Evolutionary conservation across 2,329 filamentous ascomycete genomes (phyloP).

Genomic region (Paecilomyces formosus): DNA sequence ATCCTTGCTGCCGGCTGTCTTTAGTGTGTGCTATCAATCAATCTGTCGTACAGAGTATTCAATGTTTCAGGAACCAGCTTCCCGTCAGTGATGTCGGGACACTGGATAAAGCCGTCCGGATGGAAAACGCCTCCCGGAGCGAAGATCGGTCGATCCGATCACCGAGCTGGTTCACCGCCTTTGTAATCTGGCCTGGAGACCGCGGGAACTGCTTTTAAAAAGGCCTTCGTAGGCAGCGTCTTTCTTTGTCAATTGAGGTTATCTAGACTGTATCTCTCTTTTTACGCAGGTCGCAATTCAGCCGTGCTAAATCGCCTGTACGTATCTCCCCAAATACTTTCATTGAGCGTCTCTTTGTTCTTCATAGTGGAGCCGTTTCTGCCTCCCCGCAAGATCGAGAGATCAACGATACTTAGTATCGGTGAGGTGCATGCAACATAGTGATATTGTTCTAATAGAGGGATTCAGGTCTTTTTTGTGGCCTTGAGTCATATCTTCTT

Average conservation of each 20-base stretch:
- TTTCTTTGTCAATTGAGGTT: not conserved
- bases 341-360: not conserved
- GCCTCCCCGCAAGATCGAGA: not conserved
- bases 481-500: not conserved
- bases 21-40: no score
- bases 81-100: not conserved
- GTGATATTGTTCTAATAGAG: not conserved
- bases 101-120: not conserved
- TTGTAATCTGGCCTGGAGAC: not conserved
- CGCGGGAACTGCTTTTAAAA: not conserved
- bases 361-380: not conserved
- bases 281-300: not conserved
- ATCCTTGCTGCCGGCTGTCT: no score
- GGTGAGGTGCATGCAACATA: not conserved
- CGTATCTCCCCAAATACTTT: not conserved
- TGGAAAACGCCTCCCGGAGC: not conserved
- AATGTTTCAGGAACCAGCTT: not conserved
- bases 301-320: not conserved
- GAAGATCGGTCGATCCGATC: not conserved
- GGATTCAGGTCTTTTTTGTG: not conserved
- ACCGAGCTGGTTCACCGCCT: not conserved
- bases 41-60: not conserved
- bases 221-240: not conserved
- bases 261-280: not conserved
- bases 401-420: not conserved